Evolutionary conservation across 2,329 filamentous ascomycete genomes (phyloP).

Genomic region (Colletotrichum sp.): DNA sequence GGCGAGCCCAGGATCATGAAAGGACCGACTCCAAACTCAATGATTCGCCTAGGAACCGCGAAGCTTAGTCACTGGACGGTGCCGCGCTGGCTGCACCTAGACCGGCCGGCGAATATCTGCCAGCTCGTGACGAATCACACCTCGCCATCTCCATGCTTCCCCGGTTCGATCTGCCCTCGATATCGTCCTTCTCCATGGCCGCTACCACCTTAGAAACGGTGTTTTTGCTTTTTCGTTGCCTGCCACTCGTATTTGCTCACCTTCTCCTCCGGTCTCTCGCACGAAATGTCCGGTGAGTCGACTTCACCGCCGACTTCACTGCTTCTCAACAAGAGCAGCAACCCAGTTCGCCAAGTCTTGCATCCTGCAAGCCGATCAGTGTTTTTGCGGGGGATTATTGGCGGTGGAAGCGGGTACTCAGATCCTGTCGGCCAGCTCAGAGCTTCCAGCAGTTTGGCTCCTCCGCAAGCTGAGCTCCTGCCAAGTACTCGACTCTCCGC

Average conservation of each 20-base stretch:
- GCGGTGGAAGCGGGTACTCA: neutral
- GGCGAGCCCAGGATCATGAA: neutral
- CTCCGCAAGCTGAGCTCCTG: neutral
- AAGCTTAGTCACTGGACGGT: neutral
- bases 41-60: neutral
- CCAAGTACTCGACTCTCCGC: neutral
- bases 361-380: neutral
- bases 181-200: neutral
- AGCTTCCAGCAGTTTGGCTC: neutral
- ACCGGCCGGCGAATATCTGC: neutral
- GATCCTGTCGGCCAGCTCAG: neutral
- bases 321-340: neutral
- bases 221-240: neutral
- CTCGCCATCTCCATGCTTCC: neutral
- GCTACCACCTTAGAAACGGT: neutral
- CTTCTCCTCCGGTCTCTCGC: neutral
- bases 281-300: neutral
- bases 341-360: neutral
- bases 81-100: neutral
- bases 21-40: neutral
- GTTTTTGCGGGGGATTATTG: neutral
- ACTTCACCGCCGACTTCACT: conserved; percentile 3
- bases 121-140: neutral
- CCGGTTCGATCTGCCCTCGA: neutral
- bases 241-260: neutral